Base-by-base conservation (phyloP, 176 grass and related monocot genomes). In the Lolium multiflorum region DNA sequence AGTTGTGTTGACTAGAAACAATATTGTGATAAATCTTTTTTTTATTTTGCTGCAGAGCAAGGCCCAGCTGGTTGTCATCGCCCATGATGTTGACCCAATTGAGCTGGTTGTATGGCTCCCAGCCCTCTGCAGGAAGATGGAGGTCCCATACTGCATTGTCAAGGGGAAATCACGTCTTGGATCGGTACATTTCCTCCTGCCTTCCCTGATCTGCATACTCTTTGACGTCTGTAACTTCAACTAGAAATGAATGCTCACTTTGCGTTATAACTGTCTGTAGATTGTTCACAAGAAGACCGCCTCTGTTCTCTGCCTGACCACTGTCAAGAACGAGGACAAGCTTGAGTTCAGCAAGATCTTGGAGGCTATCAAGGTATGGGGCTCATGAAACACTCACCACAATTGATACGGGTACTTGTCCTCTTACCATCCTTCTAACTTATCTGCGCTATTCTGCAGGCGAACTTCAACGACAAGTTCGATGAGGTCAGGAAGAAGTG, bases 291-390 rank as follows among this genome's bases (percentile, higher is more conserved):
- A 91, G 92, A 94, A 94, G 77, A 94, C 89, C 0, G 87, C 92
- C 48, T 84, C 92, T 21, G 92, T 94, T 37, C 79, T 91, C 6
- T 94, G 92, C 67, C 72, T 94, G 66, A 94, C 92, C 57, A 94
- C 92, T 57, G 92, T 94, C 7, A 91, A 94, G 92, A 94, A 94
- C 0, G 92, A 94, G 81, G 92, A 94, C 79, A 94, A 94, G 62
- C 92, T 94, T 73, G 92, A 94, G 54, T 94, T 94, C 81, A 94
- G 92, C 87, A 91, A 94, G 87, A 91, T 94, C 81, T 87, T 94
- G 76, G 92, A 94, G 83, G 92, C 87, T 47, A 94, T 94, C 35
- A 94, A 94, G 89, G 92, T 91, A 50, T 16, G 57, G 12, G 38
- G 47, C 5, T 74, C 6, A 44, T 44, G 5, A 44, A 44, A 44